Base-by-base conservation (phyloP, 108 stramenopile species). In the Skeletonema costatum region DNA sequence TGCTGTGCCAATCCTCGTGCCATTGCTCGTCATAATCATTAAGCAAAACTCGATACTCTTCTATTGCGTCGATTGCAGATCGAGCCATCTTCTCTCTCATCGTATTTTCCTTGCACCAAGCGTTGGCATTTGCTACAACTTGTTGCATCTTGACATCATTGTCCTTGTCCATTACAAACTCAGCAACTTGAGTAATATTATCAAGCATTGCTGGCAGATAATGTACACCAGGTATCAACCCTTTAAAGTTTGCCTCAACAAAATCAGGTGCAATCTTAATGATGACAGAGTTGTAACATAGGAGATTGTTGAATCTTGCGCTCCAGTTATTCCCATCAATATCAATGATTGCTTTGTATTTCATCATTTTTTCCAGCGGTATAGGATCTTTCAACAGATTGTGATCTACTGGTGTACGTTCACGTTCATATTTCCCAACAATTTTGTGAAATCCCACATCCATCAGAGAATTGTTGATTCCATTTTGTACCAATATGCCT, bases 261-360 rank as follows among this genome's bases (percentile, higher is more conserved):
- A 76, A 85, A 48, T 71, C 74, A 11, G 86, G 86, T 44, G 74
- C n/a, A n/a, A 87, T 75, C 75, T 88, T 87, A 17, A 88, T 71
- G 19, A 85, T 41, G 13, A 88, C 80, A 29, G 83, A 85, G 63
- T 85, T 87, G 46, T 48, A 70, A 51, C 88, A 88, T 9, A 88
- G 60, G 9, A 86, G 84, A n/a, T 51, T 63, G 12, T 48, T 39
- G 62, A 88, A 88, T 2, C 88, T 76, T 32, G 73, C 73, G 19
- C 73, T 75, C 86, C 86, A 88, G 35, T 61, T 71, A 50, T 88
- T 87, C 5, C 88, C 88, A 51, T 88, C 88, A 31, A 86, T 78
- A 21, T 88, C 88, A 32, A 88, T 77, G 41, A 88, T 74, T 13
- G 86, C 88, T 81, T 68, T 80, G 21, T 80, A 76, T 16, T 42